phyloP scores from a whole-genome alignment of 108 stramenopile genomes.

The Conticribra guillardii region DNA sequence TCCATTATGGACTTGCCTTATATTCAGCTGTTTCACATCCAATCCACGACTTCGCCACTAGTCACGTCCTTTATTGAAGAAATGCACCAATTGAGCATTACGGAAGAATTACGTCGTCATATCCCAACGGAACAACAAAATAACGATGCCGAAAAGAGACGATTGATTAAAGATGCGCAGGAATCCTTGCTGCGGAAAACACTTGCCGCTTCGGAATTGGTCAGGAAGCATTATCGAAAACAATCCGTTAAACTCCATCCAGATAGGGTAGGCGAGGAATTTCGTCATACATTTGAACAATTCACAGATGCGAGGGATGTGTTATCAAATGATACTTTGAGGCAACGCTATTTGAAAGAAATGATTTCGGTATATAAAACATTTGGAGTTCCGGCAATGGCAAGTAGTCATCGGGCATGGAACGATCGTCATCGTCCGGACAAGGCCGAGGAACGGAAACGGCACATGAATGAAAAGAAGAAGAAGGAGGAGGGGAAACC shows the following conservation, averaged over 20 bases:
- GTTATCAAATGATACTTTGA: conserved; percentile 13
- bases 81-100: conserved; percentile 22
- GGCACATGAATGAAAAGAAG: conserved; percentile 4
- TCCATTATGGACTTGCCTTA: conserved; percentile 38
- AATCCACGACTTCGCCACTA: not conserved
- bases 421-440: conserved; percentile 23
- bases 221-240: conserved; percentile 42
- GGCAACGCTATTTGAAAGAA: conserved; percentile 25
- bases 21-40: conserved; percentile 24
- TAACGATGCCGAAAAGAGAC: conserved; percentile 6
- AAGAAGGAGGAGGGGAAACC: too few relatives aligned
- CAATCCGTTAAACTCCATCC: conserved; percentile 40
- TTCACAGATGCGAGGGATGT: conserved; percentile 44
- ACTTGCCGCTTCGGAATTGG: conserved; percentile 7
- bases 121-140: not conserved
- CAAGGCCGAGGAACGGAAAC: conserved; percentile 13
- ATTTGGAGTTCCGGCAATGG: conserved; percentile 4
- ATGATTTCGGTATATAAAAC: conserved; percentile 26
- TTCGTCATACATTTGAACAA: conserved; percentile 33
- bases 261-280: conserved; percentile 46
- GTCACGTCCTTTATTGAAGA: conserved; percentile 24
- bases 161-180: conserved; percentile 11
- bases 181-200: conserved; percentile 15
- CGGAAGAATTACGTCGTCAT: conserved; percentile 17
- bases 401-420: conserved; percentile 19